Evolutionary conservation across 345 rosid genomes (phyloP), one percentile per base, ranked within the genome.

Genomic region (Citrus mangshanensis): DNA sequence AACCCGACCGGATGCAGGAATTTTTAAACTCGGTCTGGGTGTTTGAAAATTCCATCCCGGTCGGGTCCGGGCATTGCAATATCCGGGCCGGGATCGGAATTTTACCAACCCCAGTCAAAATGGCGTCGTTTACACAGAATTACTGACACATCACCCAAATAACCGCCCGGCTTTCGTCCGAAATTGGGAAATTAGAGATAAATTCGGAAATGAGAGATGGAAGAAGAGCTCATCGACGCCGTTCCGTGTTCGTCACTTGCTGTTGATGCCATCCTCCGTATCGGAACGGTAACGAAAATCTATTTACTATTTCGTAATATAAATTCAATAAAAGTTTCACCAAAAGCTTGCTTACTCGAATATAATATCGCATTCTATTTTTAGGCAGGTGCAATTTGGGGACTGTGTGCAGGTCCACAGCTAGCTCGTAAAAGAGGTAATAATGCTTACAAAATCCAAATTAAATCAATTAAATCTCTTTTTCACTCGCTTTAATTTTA

Each of bases 331-430:
- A 55, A 22, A 28, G 38, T 49, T 49, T 59, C 74, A 4, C 25
- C 74, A 18, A 27, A 14, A 12, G 60, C 40, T 68, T 34, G 16
- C 28, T 8, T 8, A 40, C 75, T 63, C 66, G 4, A 1, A 37
- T 24, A 49, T 8, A 54, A 56, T 13, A 32, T 78, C 30, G n/a
- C 6, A 12, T 56, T 68, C 70, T 38, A 58, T 78, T 80, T 46
- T 77, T 83, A 93, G 98, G 93, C 93, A 7, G 96, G 96, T 81
- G 93, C 91, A 49, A 85, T 90, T 58, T 90, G 94, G 87, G 98
- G 98, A 6, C 42, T 86, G 24, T 95, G 92, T 80, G 69, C 81
- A 46, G 93, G 91, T 63, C 93, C 98, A 7, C 78, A 83, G 22
- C 88, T 87, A 22, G 94, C 94, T 80, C 85, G 92, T 82, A 86